Conservation (phyloP, 495 filamentous ascomycete genomes). For the Penicillium daleae region DNA sequence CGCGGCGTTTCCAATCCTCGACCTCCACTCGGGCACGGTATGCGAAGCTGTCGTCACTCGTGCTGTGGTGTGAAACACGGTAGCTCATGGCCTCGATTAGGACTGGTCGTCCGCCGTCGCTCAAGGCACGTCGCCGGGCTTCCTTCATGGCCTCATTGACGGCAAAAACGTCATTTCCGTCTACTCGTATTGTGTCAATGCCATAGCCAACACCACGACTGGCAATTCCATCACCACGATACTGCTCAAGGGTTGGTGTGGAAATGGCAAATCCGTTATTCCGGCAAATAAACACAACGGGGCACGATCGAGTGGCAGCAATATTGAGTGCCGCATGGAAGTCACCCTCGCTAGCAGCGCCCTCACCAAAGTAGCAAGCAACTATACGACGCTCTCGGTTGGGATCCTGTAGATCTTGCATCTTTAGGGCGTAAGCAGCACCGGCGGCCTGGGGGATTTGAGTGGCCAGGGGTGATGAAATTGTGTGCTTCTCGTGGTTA, state of each 20-base stretch:
- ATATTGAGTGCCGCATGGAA: conserved; percentile 98
- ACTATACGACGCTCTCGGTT: conserved; percentile 68
- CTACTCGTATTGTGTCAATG: conserved; percentile 94
- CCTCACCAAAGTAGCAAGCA: conserved; percentile 94
- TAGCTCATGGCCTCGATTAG: conserved; percentile 98
- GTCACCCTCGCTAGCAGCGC: conserved; percentile 95
- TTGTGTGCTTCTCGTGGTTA: conserved; percentile 68
- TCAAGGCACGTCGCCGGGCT: conserved; percentile 76
- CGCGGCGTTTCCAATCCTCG: conserved; percentile 95
- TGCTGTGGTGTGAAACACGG: conserved; percentile 95
- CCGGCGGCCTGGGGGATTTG: conserved; percentile 95
- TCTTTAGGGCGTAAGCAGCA: conserved; percentile 91
- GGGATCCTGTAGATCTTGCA: conserved; percentile 77
- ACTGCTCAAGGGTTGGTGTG: conserved; percentile 93
- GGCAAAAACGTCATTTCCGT: conserved; percentile 97
- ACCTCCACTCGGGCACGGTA: conserved; percentile 94
- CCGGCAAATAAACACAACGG: conserved; percentile 91
- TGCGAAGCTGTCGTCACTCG: conserved; percentile 95
- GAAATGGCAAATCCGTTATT: conserved; percentile 98
- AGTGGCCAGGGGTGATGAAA: conserved; percentile 90
- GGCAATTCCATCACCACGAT: conserved; percentile 95
- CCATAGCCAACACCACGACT: conserved; percentile 94
- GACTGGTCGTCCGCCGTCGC: conserved; percentile 77
- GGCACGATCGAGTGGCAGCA: conserved; percentile 89
- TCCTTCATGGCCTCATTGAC: conserved; percentile 81